Evolutionary conservation across 1,284 basidiomycete genomes (phyloP).

Genomic region (Exsudoporus floridanus): DNA sequence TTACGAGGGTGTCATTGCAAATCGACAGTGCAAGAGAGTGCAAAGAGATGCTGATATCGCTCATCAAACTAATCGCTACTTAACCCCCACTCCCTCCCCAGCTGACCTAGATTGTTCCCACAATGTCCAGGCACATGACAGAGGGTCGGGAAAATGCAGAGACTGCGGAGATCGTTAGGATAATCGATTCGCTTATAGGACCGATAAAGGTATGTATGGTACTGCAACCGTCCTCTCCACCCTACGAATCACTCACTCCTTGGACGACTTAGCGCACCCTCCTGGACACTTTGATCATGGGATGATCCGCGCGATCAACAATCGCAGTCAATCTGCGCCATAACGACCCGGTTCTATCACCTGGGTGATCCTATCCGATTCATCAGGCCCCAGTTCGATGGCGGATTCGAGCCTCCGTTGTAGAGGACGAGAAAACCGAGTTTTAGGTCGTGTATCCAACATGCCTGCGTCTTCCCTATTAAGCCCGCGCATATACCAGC

Average conservation of each 20-base stretch:
- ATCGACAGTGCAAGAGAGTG: not conserved
- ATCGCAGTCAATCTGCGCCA: slow-evolving; percentile 37
- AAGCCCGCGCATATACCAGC: slow-evolving; percentile 48
- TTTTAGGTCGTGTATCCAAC: too few species aligned
- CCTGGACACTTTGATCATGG: too few species aligned
- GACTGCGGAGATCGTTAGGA: not conserved
- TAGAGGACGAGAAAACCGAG: not conserved
- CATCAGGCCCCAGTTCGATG: slow-evolving; percentile 38
- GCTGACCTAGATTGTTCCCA: slow-evolving; percentile 2
- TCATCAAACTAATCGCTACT: slow-evolving; percentile 1
- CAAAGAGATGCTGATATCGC: slow-evolving; percentile 1
- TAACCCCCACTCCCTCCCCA: not conserved
- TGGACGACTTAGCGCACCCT: too few species aligned
- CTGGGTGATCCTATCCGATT: slow-evolving; percentile 42
- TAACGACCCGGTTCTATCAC: slow-evolving; percentile 43
- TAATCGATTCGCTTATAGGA: not conserved
- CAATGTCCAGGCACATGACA: not conserved
- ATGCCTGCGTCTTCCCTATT: slow-evolving; percentile 19
- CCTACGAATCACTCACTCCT: not conserved
- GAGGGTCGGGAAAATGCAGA: too few species aligned
- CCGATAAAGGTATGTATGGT: too few species aligned
- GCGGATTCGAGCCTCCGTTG: slow-evolving; percentile 52
- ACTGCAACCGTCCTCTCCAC: not conserved
- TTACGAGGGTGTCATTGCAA: slow-evolving; percentile 23
- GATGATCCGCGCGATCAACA: slow-evolving; percentile 38